Percentiles rank a stretch among this genome's conserved stretches.
These are phyloP conservation scores for Biscutella laevigata DNA, from an alignment of 441 rosid genomes.

Conservation along the genomic window DNA sequence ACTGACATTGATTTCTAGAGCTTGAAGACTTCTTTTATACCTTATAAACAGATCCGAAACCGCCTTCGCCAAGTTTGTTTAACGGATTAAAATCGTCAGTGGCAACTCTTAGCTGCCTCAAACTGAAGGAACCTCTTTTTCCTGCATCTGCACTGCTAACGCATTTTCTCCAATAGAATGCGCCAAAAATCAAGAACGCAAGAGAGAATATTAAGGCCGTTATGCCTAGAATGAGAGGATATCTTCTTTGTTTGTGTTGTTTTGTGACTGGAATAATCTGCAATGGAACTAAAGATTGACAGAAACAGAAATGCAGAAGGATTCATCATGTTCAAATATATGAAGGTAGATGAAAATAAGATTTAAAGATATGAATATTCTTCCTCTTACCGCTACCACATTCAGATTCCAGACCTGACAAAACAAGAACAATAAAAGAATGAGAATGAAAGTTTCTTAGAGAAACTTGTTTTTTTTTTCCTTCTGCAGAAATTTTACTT, in stretches of 20 bases:
- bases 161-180: constrained; percentile 15
- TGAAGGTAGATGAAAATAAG: not conserved
- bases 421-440: not conserved
- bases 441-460: not conserved
- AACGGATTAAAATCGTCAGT: constrained; percentile 58
- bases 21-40: not conserved
- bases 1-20: not conserved
- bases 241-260: constrained; percentile 6
- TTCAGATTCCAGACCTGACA: constrained; percentile 24
- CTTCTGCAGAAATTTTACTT: not conserved
- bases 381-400: constrained; percentile 24
- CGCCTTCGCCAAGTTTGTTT: constrained; percentile 84
- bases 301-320: not conserved
- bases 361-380: not conserved
- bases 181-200: constrained; percentile 14
- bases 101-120: constrained; percentile 66
- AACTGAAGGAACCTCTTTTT: constrained; percentile 33
- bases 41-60: constrained; percentile 77
- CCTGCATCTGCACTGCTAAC: not conserved
- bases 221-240: constrained; percentile 17
- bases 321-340: not conserved
- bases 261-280: not conserved
- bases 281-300: constrained; percentile 9
- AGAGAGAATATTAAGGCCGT: constrained; percentile 8
- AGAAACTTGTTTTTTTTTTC: not conserved